Conservation (phyloP, 1,139 yeast species). For the Debaryomyces fabryi region DNA sequence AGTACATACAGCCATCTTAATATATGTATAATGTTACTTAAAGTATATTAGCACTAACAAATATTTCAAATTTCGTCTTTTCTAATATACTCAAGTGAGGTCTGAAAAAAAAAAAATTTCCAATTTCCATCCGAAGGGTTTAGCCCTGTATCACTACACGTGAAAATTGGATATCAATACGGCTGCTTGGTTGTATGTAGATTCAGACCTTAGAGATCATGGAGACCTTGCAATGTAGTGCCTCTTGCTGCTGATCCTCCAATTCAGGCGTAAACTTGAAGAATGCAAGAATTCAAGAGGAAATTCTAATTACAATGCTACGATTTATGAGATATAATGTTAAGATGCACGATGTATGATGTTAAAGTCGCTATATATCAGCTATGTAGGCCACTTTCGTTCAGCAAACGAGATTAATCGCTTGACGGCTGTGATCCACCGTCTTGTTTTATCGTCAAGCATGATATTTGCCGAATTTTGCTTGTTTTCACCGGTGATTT, state of each 20-base stretch:
- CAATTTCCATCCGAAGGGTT: neutral
- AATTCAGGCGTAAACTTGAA: no score
- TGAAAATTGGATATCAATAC: constrained; percentile 1
- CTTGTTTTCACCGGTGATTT: constrained; percentile 42
- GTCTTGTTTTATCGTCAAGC: constrained; percentile 73
- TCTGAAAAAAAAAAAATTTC: constrained; percentile 5
- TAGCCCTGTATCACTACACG: constrained; percentile 8
- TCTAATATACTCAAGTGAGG: constrained; percentile 4
- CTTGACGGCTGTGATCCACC: constrained; percentile 78
- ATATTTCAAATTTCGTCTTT: constrained; percentile 2
- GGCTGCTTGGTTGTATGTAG: neutral
- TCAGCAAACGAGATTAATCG: constrained; percentile 58
- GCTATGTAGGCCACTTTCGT: constrained; percentile 3
- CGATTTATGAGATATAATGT: neutral
- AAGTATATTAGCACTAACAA: constrained; percentile 3
- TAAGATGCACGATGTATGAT: neutral
- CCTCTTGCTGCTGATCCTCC: no score
- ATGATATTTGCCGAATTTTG: constrained; percentile 67
- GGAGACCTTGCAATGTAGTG: neutral
- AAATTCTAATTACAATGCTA: neutral
- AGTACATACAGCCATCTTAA: constrained; percentile 39
- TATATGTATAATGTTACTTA: constrained; percentile 11
- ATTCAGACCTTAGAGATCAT: neutral
- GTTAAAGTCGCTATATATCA: neutral
- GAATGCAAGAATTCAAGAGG: no score